A percentile compares a stretch with the other conserved stretches of the same genome.
Evolutionary conservation across 2,329 filamentous ascomycete genomes (phyloP).

Genomic region (Hymenoscyphus salicellus): DNA sequence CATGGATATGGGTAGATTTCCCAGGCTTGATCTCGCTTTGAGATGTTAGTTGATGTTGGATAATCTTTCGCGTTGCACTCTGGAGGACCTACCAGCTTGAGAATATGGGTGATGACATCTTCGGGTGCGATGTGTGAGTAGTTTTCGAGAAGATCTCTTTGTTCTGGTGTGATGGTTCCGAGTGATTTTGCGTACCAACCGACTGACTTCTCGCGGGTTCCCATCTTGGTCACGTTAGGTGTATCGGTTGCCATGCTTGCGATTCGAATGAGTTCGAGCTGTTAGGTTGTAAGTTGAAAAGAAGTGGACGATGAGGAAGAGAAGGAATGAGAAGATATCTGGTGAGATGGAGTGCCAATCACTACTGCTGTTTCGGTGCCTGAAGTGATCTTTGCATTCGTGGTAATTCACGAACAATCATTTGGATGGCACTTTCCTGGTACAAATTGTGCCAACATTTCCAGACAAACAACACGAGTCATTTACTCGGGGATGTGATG

Average conservation of each 20-base stretch:
- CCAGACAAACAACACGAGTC: no score
- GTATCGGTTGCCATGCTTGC: background rate
- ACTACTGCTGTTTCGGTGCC: no score
- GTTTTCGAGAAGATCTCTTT: constrained; percentile 19
- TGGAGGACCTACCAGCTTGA: constrained; percentile 14
- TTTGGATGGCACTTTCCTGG: background rate
- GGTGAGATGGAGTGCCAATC: no score
- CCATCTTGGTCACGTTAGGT: background rate
- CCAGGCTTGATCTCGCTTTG: constrained; percentile 25
- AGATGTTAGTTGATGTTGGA: background rate
- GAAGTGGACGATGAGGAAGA: background rate
- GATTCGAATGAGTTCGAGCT: background rate
- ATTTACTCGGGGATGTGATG: no score
- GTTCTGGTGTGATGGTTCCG: constrained; percentile 9
- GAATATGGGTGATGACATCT: constrained; percentile 15
- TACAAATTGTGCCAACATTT: no score
- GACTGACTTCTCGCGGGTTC: constrained; percentile 14
- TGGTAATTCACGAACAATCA: no score
- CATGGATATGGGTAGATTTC: constrained; percentile 27
- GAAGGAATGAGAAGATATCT: background rate
- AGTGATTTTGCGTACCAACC: constrained; percentile 18
- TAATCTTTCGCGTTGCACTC: background rate
- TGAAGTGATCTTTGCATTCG: no score
- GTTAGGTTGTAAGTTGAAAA: background rate
- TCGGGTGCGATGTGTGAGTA: constrained; percentile 17